phyloP scores from a whole-genome alignment of 768 basidiomycete genomes.

The Phlegmacium glaucopus region DNA sequence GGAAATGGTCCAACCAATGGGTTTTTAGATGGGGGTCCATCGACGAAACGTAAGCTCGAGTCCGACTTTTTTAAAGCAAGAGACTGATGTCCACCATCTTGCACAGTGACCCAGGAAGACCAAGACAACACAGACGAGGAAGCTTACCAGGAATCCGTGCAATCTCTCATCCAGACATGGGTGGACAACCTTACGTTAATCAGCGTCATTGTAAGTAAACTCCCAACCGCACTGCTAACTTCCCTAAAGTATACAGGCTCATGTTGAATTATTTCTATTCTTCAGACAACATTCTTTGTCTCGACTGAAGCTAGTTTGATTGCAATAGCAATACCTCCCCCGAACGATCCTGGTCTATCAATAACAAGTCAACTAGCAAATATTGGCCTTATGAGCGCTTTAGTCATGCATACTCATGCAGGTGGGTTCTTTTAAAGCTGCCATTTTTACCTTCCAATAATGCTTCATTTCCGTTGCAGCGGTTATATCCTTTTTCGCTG shows the following conservation, averaged over 20 bases:
- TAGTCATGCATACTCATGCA: conserved; percentile 51
- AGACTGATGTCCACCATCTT: background rate
- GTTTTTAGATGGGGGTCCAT: too few relatives aligned
- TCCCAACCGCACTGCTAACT: background rate
- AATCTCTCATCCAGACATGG: conserved; percentile 57
- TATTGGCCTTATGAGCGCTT: conserved; percentile 46
- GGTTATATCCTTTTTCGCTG: conserved; percentile 45
- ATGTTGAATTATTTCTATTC: background rate
- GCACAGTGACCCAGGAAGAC: conserved; percentile 38
- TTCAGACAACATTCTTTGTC: conserved; percentile 61
- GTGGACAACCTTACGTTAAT: conserved; percentile 61
- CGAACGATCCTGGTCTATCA: conserved; percentile 5
- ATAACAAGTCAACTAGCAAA: conserved; percentile 34
- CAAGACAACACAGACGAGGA: conserved; percentile 48
- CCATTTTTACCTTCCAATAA: too few relatives aligned
- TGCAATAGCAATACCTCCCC: conserved; percentile 35
- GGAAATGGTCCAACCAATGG: too few relatives aligned
- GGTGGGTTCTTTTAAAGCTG: conserved; percentile 33
- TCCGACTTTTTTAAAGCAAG: too few relatives aligned
- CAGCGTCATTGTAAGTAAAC: conserved; percentile 47
- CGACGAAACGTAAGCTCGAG: too few relatives aligned
- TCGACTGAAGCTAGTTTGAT: conserved; percentile 54
- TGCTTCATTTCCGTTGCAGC: conserved; percentile 11
- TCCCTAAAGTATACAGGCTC: background rate
- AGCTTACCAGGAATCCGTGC: conserved; percentile 41